Percentiles rank a stretch among this genome's conserved stretches.
Conservation (phyloP, 176 grass and related monocot species). For the Sorghum bicolor region Sorghum_bicolor_NCBIv3 NC_012878.2:5628501-5629000, state of each 20-base stretch:
- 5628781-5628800: not conserved
- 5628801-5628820: not conserved
- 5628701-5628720: not conserved
- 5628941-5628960: not conserved
- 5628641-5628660: conserved; percentile 1
- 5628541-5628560: not conserved
- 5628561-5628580: conserved; percentile 30
- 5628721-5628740: not conserved
- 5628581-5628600: not conserved
- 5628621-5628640: not conserved
- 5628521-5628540: not conserved
- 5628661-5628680: not conserved
- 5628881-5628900: not conserved
- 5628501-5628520: not conserved
- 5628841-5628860: not conserved
- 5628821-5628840: not conserved
- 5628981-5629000: conserved; percentile 30
- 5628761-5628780: not conserved
- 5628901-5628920: not conserved
- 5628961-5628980: conserved; percentile 21
- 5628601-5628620: not conserved
- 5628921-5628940: conserved; percentile 6
- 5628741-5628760: not conserved
- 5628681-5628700: not conserved
- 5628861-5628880: not conserved